phyloP scores from a whole-genome alignment of 371 early-diverging fungal species.

The Mucor velutinosus region DNA sequence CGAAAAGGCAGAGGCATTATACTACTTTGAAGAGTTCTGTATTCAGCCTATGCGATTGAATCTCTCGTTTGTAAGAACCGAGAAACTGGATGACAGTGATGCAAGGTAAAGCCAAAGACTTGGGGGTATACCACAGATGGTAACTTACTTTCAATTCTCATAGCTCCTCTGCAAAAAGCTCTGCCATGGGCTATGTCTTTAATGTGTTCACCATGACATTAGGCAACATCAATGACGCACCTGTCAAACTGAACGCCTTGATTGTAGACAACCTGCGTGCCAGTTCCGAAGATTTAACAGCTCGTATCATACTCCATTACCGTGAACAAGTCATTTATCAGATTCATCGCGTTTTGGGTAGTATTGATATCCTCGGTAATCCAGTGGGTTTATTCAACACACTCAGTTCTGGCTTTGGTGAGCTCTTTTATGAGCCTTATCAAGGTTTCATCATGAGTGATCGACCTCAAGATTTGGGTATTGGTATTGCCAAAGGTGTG shows the following conservation, averaged over 20 bases:
- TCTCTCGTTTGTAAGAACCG: slow-evolving; percentile 80
- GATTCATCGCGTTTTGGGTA: slow-evolving; percentile 84
- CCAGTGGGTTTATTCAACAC: slow-evolving; percentile 89
- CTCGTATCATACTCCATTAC: slow-evolving; percentile 62
- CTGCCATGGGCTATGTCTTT: slow-evolving; percentile 52
- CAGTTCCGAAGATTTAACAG: slow-evolving; percentile 49
- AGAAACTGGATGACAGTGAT: slow-evolving; percentile 46
- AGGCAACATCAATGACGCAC: slow-evolving; percentile 90
- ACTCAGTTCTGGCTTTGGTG: slow-evolving; percentile 83
- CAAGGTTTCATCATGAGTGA: slow-evolving; percentile 90
- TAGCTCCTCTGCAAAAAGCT: slow-evolving; percentile 26
- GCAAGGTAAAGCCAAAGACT: slow-evolving; percentile 28
- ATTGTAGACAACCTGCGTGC: slow-evolving; percentile 80
- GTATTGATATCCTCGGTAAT: slow-evolving; percentile 89
- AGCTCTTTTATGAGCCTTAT: slow-evolving; percentile 90
- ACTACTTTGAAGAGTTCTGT: slow-evolving; percentile 88
- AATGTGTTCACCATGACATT: slow-evolving; percentile 89
- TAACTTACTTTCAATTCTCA: neutral
- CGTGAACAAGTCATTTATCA: slow-evolving; percentile 79
- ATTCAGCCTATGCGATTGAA: slow-evolving; percentile 88
- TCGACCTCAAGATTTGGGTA: slow-evolving; percentile 85
- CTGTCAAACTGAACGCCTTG: slow-evolving; percentile 80
- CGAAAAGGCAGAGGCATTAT: slow-evolving; percentile 58
- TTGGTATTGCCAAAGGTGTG: slow-evolving; percentile 78
- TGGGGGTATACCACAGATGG: too few relatives aligned